Evolutionary conservation across 2,329 filamentous ascomycete genomes (phyloP).

Genomic region (Ustulina deusta): DNA sequence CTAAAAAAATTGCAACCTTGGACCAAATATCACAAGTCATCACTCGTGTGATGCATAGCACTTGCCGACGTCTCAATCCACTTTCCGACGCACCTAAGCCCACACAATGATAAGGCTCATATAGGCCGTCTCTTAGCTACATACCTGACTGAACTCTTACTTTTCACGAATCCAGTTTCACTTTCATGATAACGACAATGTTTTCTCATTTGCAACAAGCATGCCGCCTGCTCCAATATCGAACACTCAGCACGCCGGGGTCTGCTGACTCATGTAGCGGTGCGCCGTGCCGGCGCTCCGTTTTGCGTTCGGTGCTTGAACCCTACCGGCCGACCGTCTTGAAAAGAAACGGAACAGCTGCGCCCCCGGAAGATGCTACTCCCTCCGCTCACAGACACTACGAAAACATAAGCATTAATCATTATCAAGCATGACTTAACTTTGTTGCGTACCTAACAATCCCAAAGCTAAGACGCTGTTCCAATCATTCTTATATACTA

Average conservation of each 20-base stretch:
- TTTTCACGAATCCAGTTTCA: conserved; percentile 1
- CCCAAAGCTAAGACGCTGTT: too few species aligned
- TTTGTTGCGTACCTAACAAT: too few species aligned
- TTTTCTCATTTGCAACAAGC: conserved; percentile 4
- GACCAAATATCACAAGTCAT: conserved; percentile 25
- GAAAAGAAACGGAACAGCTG: too few species aligned
- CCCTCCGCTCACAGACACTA: too few species aligned
- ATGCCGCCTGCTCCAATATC: not conserved
- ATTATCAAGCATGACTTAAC: too few species aligned
- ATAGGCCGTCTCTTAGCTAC: conserved; percentile 6
- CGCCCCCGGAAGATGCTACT: too few species aligned
- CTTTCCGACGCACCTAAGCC: conserved; percentile 7
- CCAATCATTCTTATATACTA: too few species aligned
- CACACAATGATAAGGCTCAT: conserved; percentile 19
- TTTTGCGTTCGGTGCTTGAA: too few species aligned
- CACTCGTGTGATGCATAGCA: conserved; percentile 20
- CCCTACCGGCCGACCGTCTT: too few species aligned
- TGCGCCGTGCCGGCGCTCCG: not conserved
- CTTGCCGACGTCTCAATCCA: conserved; percentile 18
- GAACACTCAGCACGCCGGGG: too few species aligned
- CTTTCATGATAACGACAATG: conserved; percentile 15
- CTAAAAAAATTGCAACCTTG: not conserved
- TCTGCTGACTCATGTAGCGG: too few species aligned
- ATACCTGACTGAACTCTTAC: conserved; percentile 8
- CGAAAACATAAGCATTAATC: too few species aligned